A percentile compares a stretch with the other conserved stretches of the same genome.
Evolutionary conservation across 805 yeast genomes (phyloP).

Genomic region (Ogataea siamensis): DNA sequence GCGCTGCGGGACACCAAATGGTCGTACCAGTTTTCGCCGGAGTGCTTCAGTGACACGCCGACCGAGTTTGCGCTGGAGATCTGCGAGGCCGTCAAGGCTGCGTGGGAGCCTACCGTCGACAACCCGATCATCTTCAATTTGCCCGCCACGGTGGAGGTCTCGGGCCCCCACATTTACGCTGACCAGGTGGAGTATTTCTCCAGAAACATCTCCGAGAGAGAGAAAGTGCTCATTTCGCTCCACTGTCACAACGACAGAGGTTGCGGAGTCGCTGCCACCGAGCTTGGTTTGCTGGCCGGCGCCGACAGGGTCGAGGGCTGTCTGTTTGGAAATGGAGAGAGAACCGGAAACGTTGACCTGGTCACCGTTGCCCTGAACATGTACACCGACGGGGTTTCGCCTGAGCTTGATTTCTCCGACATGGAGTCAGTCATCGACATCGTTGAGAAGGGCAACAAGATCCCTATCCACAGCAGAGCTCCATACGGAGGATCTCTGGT

Average conservation of each 20-base stretch:
- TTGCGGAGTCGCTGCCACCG: conserved; percentile 81
- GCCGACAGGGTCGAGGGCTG: conserved; percentile 86
- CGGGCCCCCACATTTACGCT: conserved; percentile 73
- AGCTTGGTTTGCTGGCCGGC: conserved; percentile 75
- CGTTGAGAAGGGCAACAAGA: conserved; percentile 74
- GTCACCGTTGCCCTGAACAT: conserved; percentile 72
- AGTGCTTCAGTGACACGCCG: conserved; percentile 73
- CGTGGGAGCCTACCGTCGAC: conserved; percentile 76
- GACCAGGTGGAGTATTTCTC: conserved; percentile 78
- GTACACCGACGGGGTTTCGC: conserved; percentile 76
- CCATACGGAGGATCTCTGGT: conserved; percentile 81
- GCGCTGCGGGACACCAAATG: conserved; percentile 58
- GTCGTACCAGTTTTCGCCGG: conserved; percentile 77
- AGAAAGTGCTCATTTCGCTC: conserved; percentile 64
- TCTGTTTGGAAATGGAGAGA: conserved; percentile 79
- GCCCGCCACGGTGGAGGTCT: conserved; percentile 80
- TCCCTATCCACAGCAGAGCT: conserved; percentile 70
- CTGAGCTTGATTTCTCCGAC: conserved; percentile 70
- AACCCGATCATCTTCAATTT: conserved; percentile 74
- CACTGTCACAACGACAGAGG: conserved; percentile 83
- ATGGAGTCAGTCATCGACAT: conserved; percentile 63
- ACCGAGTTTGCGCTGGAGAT: conserved; percentile 70
- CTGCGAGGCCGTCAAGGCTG: conserved; percentile 76
- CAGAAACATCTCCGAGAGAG: conserved; percentile 66
- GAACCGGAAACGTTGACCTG: conserved; percentile 81